Percentiles rank a stretch among this genome's conserved stretches.
Evolutionary conservation across 2,329 filamentous ascomycete genomes (phyloP).

Genomic region (Xylaria sp.): DNA sequence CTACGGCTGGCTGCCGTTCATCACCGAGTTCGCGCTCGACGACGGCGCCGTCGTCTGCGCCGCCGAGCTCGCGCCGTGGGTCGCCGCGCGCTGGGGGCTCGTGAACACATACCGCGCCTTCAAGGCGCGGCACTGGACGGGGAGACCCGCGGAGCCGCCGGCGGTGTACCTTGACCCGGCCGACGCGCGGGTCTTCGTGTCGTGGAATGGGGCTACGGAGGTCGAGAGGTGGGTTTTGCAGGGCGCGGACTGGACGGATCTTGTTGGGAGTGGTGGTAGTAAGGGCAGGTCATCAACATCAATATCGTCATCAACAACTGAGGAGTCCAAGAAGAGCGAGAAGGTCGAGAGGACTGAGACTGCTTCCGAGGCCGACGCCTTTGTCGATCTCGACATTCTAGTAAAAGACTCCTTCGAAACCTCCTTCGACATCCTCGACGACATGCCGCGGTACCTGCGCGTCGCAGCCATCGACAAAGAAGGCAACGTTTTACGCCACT

Average conservation of each 20-base stretch:
- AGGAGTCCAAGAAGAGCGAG: too few species aligned
- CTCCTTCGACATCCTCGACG: conserved; percentile 20
- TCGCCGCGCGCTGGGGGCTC: conserved; percentile 54
- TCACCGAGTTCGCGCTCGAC: conserved; percentile 59
- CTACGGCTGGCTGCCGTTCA: conserved; percentile 63
- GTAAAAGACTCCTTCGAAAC: conserved; percentile 35
- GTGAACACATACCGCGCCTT: conserved; percentile 63
- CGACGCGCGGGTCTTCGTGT: conserved; percentile 50
- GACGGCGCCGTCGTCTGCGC: conserved; percentile 64
- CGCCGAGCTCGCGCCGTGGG: conserved; percentile 52
- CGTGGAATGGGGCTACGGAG: conserved; percentile 61
- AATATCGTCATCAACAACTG: too few species aligned
- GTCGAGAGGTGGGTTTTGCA: conserved; percentile 44
- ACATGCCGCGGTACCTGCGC: conserved; percentile 39
- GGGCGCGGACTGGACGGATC: conserved; percentile 36
- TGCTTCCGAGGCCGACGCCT: background rate
- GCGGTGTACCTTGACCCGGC: conserved; percentile 30
- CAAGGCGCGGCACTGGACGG: conserved; percentile 62
- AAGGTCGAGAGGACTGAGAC: too few species aligned
- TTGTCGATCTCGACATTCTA: conserved; percentile 24
- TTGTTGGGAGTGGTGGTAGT: background rate
- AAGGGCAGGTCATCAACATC: too few species aligned
- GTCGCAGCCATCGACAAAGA: conserved; percentile 31
- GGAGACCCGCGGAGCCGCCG: conserved; percentile 41
- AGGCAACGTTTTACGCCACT: conserved; percentile 32